Conservation (phyloP, 1,284 basidiomycete genomes). For the Heterobasidion parviporum region DNA sequence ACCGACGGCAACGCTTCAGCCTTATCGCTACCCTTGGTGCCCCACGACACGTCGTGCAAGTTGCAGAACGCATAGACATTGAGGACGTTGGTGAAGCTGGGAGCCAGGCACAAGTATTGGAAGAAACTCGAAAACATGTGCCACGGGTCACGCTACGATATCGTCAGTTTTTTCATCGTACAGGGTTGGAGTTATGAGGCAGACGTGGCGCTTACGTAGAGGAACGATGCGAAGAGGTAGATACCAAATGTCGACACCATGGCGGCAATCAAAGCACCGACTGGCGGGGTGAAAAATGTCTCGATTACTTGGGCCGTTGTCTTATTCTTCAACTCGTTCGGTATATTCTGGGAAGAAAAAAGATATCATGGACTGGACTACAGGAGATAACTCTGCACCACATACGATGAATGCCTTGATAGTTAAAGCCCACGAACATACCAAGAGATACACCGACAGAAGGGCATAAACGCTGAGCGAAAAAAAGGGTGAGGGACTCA, state of each 20-base stretch:
- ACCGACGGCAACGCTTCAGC: constrained; percentile 91
- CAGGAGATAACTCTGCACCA: neutral
- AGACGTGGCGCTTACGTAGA: constrained; percentile 63
- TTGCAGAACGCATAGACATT: constrained; percentile 98
- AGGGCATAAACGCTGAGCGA: constrained; percentile 66
- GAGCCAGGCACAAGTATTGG: constrained; percentile 86
- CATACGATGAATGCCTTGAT: constrained; percentile 60
- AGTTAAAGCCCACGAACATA: constrained; percentile 83
- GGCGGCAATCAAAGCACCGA: constrained; percentile 81
- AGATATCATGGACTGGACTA: neutral
- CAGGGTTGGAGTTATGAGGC: neutral
- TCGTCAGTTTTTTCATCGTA: neutral
- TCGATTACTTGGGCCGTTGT: constrained; percentile 34
- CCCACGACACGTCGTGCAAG: constrained; percentile 86
- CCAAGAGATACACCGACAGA: constrained; percentile 71
- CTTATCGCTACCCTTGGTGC: constrained; percentile 95
- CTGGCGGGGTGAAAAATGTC: constrained; percentile 65
- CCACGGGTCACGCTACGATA: constrained; percentile 83
- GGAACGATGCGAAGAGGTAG: constrained; percentile 78
- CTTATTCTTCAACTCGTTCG: constrained; percentile 40
- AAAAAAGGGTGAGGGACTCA: neutral
- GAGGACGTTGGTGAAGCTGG: constrained; percentile 89
- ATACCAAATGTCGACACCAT: constrained; percentile 86
- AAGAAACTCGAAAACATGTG: constrained; percentile 97
- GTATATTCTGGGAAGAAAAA: constrained; percentile 41